Percentiles rank a stretch among this genome's conserved stretches.
Conservation (phyloP, 768 basidiomycete species). For the Coprinopsis cinerea region DNA sequence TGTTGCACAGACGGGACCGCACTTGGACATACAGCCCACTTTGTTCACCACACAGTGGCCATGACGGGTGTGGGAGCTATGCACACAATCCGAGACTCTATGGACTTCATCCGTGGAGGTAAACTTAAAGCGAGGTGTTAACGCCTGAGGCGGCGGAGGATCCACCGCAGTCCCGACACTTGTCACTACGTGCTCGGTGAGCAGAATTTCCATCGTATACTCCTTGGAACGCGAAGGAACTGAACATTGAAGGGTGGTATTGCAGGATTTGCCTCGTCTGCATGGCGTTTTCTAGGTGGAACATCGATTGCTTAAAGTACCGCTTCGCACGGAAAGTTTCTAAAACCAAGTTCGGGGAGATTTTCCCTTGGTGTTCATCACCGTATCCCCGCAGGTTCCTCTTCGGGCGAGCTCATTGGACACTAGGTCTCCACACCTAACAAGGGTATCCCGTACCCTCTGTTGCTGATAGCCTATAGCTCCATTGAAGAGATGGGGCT, state of each 20-base stretch:
- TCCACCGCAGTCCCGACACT: background rate
- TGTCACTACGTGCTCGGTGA: background rate
- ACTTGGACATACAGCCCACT: no score
- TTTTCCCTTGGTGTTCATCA: background rate
- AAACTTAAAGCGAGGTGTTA: background rate
- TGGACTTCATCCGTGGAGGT: background rate
- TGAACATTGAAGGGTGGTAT: background rate
- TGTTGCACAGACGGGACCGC: no score
- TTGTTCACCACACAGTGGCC: background rate
- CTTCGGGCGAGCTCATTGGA: background rate
- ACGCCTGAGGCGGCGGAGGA: background rate
- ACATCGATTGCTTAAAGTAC: background rate
- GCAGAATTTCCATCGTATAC: background rate
- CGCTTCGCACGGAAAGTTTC: background rate
- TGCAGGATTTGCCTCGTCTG: background rate
- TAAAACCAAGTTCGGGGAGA: background rate
- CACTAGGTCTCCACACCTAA: no score
- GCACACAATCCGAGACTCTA: no score
- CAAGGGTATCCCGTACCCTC: no score
- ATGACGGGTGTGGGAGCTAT: background rate
- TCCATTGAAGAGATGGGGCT: no score
- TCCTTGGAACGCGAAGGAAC: background rate
- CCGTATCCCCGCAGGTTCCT: background rate
- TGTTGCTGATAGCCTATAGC: no score
- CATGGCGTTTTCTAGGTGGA: background rate